phyloP scores from a whole-genome alignment of 1,284 basidiomycete genomes.

The Ganoderma sp. region DNA sequence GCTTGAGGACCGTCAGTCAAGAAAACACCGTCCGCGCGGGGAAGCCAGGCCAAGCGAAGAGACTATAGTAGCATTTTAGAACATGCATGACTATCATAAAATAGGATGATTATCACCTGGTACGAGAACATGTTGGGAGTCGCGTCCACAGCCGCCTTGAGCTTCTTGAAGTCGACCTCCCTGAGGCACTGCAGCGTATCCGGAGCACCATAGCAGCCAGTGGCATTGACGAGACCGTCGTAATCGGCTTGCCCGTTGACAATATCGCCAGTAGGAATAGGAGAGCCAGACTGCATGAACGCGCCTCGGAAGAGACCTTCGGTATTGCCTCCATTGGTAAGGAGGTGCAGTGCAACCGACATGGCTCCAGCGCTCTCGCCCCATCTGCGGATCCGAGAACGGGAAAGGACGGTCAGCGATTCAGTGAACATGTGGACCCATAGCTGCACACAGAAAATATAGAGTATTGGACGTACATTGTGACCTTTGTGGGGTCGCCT shows the following conservation, averaged over 20 bases:
- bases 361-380: conserved; percentile 52
- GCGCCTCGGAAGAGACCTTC: conserved; percentile 44
- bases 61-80: not conserved
- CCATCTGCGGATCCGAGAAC: conserved; percentile 38
- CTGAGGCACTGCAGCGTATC: conserved; percentile 51
- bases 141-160: conserved; percentile 41
- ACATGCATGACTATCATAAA: not conserved
- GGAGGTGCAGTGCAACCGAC: conserved; percentile 42
- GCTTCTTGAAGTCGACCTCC: conserved; percentile 38
- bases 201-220: conserved; percentile 39
- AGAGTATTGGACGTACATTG: conserved; percentile 48
- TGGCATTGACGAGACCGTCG: conserved; percentile 41
- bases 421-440: not conserved
- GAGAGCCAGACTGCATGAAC: conserved; percentile 46
- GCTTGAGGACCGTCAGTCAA: conserved; percentile 39
- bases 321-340: conserved; percentile 40
- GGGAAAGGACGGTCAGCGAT: not conserved
- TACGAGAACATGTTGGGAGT: conserved; percentile 36
- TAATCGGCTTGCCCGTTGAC: conserved; percentile 42
- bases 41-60: conserved; percentile 40
- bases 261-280: conserved; percentile 42
- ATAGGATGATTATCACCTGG: not conserved
- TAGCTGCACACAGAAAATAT: not conserved
- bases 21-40: conserved; percentile 46
- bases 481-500: conserved; percentile 64